Evolutionary conservation across 2,329 filamentous ascomycete genomes (phyloP).

Genomic region (Pezicula carpinea): DNA sequence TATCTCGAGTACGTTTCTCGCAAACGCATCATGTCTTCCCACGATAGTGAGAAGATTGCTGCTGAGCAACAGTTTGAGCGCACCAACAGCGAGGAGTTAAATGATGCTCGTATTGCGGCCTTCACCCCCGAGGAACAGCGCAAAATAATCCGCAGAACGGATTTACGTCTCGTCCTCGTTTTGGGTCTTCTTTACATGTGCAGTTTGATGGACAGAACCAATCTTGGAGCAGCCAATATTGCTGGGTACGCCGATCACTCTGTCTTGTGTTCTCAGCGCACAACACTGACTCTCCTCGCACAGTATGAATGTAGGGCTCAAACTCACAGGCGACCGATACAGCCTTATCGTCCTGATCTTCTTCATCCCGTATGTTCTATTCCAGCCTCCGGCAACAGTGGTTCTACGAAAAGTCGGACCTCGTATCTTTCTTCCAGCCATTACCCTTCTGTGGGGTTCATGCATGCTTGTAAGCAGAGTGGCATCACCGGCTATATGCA

Average conservation of each 20-base stretch:
- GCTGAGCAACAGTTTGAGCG: too few relatives aligned
- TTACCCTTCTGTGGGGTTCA: conserved; percentile 37
- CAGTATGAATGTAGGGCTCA: not conserved
- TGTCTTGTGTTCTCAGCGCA: conserved; percentile 4
- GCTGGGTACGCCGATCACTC: conserved; percentile 46
- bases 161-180: conserved; percentile 58
- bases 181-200: conserved; percentile 68
- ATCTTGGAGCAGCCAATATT: conserved; percentile 67
- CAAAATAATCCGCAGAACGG: conserved; percentile 64
- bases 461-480: conserved; percentile 35
- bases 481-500: not conserved
- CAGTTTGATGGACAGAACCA: conserved; percentile 74
- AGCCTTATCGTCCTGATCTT: conserved; percentile 64
- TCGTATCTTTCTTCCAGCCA: conserved; percentile 46
- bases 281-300: conserved; percentile 1
- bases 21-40: too few relatives aligned
- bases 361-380: conserved; percentile 67
- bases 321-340: not conserved
- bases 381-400: conserved; percentile 66
- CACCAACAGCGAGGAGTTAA: not conserved
- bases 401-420: conserved; percentile 62
- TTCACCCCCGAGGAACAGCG: conserved; percentile 60
- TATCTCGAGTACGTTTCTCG: too few relatives aligned
- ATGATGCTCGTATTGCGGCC: conserved; percentile 14
- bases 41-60: too few relatives aligned